phyloP scores from a whole-genome alignment of 345 rosid genomes.

The Luvunga scandens region DNA sequence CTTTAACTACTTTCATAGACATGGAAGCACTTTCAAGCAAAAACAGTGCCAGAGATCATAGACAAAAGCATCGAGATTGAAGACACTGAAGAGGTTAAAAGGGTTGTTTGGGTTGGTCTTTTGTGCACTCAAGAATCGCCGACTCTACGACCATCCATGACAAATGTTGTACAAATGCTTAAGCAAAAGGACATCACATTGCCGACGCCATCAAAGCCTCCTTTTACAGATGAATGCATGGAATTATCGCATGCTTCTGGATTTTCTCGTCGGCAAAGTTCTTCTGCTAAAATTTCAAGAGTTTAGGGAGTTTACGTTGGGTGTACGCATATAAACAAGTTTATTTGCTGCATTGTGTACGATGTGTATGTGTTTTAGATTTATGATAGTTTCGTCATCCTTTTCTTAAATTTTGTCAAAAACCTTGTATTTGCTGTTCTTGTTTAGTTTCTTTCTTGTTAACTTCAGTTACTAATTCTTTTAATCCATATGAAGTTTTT shows the following conservation, averaged over 20 bases:
- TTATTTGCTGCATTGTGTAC: background rate
- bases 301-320: background rate
- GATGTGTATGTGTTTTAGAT: background rate
- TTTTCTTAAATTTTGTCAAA: background rate
- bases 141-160: constrained; percentile 38
- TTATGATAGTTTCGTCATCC: background rate
- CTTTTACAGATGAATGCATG: constrained; percentile 30
- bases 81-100: constrained; percentile 30
- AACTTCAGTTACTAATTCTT: too few relatives aligned
- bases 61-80: constrained; percentile 25
- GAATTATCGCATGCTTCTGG: constrained; percentile 5
- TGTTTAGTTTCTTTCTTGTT: too few relatives aligned
- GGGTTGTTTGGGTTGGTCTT: constrained; percentile 51
- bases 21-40: constrained; percentile 35
- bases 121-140: constrained; percentile 55
- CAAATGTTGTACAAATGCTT: constrained; percentile 43
- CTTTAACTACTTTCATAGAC: constrained; percentile 19
- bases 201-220: constrained; percentile 44
- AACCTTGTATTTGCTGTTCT: too few relatives aligned
- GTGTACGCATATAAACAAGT: too few relatives aligned
- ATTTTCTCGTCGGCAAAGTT: background rate
- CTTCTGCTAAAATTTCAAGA: background rate
- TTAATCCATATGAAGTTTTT: too few relatives aligned
- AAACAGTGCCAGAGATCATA: constrained; percentile 22
- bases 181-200: constrained; percentile 26